Base-by-base conservation (phyloP, 371 early-diverging fungal genomes). In the Circinella umbellata region DNA sequence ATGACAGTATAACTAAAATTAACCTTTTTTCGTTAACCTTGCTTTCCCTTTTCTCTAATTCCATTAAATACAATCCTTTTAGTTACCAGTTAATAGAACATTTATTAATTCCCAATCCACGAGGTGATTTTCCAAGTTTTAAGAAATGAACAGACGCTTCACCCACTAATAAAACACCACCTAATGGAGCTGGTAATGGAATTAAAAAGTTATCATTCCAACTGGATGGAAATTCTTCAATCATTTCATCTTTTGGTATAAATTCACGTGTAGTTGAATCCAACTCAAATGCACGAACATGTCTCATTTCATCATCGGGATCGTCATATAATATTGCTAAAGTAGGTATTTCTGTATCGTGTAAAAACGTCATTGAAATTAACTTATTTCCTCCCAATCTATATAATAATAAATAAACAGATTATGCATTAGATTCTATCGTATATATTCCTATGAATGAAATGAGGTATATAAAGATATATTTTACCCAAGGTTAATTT, bases 251-350 rank as follows among this genome's bases (percentile, higher is more conserved):
- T 4, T 86, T 83, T 38, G 83, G 80, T 6, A 75, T 72, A n/a
- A 68, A 68, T 62, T 62, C 63, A 20, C 63, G 34, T 48, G 51
- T 37, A 4, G 27, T 17, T 14, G 38, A 14, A 62, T 68, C 47
- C 17, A 64, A 47, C 27, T 47, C 61, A 42, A 65, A 70, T 0
- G 65, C 64, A 27, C 70, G 69, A 20, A 79, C 68, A 38, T 86
- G 83, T 62, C 86, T 75, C 57, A 57, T 57, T 48, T 80, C 80
- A 15, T 77, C 74, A 61, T 84, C 79, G 27, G 88, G 77, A 71
- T 96, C 94, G 71, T 94, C 91, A 64, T 90, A 89, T 3, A 97
- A 78, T 18, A 96, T 85, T 8, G 90, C 88, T 10, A 96, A 78
- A 6, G 88, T 85, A 0, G 93, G 90, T 49, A 77, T 72, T 3